phyloP scores from a whole-genome alignment of 371 early-diverging fungal species.

The Mortierella sp. region DNA sequence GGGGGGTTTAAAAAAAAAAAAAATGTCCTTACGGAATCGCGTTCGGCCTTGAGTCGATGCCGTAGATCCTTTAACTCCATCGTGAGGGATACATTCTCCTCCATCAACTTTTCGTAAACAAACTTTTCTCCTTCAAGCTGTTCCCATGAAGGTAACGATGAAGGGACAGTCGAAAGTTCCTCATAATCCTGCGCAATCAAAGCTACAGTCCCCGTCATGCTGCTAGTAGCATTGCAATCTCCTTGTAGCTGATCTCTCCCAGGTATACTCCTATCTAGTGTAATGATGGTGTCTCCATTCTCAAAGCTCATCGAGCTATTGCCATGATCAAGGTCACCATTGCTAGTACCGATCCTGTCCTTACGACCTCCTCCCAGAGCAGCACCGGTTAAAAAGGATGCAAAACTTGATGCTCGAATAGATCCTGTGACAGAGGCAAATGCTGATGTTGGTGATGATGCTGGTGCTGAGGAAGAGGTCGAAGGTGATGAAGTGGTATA shows the following conservation, averaged over 20 bases:
- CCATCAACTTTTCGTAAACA: slow-evolving; percentile 29
- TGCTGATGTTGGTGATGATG: slow-evolving; percentile 5
- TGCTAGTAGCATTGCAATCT: background rate
- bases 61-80: slow-evolving; percentile 30
- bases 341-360: background rate
- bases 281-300: background rate
- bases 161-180: background rate
- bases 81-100: slow-evolving; percentile 36
- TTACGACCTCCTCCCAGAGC: too few species aligned
- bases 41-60: slow-evolving; percentile 26
- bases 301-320: background rate
- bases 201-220: too few species aligned
- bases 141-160: slow-evolving; percentile 5
- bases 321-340: background rate
- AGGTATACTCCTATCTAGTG: background rate
- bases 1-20: too few species aligned
- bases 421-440: too few species aligned
- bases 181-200: slow-evolving; percentile 5
- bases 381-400: too few species aligned
- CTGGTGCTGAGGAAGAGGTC: slow-evolving; percentile 9
- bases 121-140: slow-evolving; percentile 21
- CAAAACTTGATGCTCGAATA: too few species aligned
- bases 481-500: slow-evolving; percentile 6
- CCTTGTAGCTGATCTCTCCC: background rate
- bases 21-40: slow-evolving; percentile 31